Evolutionary conservation across 2,329 filamentous ascomycete species (phyloP), one percentile per base, ranked within the genome.

Genomic region (Claviceps purpurea): DNA sequence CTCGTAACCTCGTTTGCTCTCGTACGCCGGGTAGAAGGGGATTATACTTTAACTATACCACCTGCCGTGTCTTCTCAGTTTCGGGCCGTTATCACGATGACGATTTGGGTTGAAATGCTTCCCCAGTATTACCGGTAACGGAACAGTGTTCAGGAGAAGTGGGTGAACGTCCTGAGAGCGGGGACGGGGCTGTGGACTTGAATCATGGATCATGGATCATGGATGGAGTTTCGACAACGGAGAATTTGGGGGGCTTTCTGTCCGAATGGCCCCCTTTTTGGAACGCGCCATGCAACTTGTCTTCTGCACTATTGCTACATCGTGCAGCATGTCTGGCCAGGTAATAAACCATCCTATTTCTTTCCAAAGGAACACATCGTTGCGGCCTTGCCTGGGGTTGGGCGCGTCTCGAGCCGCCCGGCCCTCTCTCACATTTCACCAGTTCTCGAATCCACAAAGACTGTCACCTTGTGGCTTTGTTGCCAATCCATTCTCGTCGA

Each of bases 391-490:
- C 30, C 30, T 30, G 30, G 30, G 50, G 18, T 30, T 43, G 45
- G 18, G 37, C 24, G 37, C 30, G 11, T 50, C 30, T 34, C 49
- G n/a, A 43, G 49, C 34, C 42, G 43, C 50, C 16, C n/a, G 20
- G 26, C 50, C 37, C 24, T 22, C 30, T 39, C 22, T 41, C n/a
- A 41, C 34, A 41, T 51, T 39, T 34, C 30, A 11, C 30, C 30
- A 34, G 30, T 34, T 11, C 30, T 34, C 26, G 44, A 40, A 48
- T 41, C 53, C 53, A 48, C 52, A 18, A 52, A 39, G 38, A 24
- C 37, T 54, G 53, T 39, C 50, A 49, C 47, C 47, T 30, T 52
- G 50, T 54, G 50, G 50, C 50, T 52, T 52, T 45, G 40, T 50
- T 45, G 40, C 47, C 43, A 38, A 43, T 14, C 42, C 34, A 49